Evolutionary conservation across 2,329 filamentous ascomycete species (phyloP), one percentile per base, ranked within the genome.

Genomic region (Arachnopeziza araneosa): DNA sequence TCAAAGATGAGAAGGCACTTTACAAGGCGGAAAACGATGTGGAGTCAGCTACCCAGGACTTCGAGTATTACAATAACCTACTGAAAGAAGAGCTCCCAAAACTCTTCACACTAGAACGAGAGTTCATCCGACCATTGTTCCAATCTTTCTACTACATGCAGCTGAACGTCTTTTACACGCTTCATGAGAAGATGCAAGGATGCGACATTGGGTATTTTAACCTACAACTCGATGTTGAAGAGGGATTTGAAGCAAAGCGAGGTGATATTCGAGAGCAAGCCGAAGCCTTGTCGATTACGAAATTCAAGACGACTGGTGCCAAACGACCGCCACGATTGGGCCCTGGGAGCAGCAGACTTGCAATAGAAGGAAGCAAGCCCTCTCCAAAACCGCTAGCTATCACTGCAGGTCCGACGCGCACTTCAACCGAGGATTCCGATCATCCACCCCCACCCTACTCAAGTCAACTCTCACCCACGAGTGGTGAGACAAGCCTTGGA

Each of bases 131-230:
- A 67, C 95, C 95, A 2, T 84, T 99, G 8, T 99, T 99, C 81
- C 95, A 98, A 75, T 96, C 91, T 10, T 99, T 99, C 79, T 99
- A 99, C 78, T 99, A 98, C 80, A 99, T 99, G 95, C 95, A 99
- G 76, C 84, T 99, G 66, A 99, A 99, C 75, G 91, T 99, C 66
- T 99, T 98, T 75, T 99, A 99, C 77, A 99, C 95, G 0, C 81
- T 99, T 57, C 95, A 99, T 74, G 93, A 98, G 76, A 91, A 88
- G 77, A 99, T 99, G 95, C 95, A 99, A 78, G 86, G 83, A 67
- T 92, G 96, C 74, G 93, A 98, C 71, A 99, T 99, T 72, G 92
- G 92, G 63, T 99, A 99, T 77, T 99, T 99, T 75, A 90, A 99
- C 74, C 83, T 99, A 56, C 90, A 89, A 1, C 82, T 90, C 32